phyloP scores from a whole-genome alignment of 495 filamentous ascomycete species.

The Chaetomidium leptoderma region DNA sequence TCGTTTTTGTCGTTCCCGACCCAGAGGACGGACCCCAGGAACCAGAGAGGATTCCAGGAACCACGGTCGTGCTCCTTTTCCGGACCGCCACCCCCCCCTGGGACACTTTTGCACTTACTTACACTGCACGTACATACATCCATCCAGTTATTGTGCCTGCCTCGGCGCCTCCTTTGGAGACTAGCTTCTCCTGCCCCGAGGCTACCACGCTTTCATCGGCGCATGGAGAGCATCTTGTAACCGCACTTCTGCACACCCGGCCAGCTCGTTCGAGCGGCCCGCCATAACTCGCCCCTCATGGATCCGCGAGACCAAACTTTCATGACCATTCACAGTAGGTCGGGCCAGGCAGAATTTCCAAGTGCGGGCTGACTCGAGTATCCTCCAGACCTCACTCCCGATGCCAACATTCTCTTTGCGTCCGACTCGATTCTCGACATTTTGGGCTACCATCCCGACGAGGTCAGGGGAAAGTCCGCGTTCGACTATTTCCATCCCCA shows the following conservation, averaged over 20 bases:
- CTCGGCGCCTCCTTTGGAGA: constrained; percentile 18
- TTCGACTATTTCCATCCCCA: constrained; percentile 87
- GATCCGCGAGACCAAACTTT: constrained; percentile 68
- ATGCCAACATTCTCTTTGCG: constrained; percentile 78
- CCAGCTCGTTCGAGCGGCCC: constrained; percentile 37
- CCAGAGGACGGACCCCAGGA: too few species aligned
- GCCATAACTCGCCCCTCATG: constrained; percentile 51
- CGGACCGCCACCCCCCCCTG: constrained; percentile 9
- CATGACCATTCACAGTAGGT: constrained; percentile 86
- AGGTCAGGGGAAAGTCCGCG: constrained; percentile 70
- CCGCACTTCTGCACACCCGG: constrained; percentile 25
- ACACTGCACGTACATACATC: constrained; percentile 16
- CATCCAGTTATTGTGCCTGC: constrained; percentile 14
- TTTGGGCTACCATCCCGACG: constrained; percentile 70
- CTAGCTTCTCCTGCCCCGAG: constrained; percentile 16
- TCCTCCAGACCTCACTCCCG: constrained; percentile 60
- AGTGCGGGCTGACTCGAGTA: constrained; percentile 8
- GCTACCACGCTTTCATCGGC: constrained; percentile 13
- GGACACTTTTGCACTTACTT: constrained; percentile 15
- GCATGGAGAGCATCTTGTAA: constrained; percentile 35
- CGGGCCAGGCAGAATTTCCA: constrained; percentile 3
- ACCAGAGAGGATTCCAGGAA: neutral
- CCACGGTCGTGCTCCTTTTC: neutral
- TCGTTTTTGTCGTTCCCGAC: constrained; percentile 12
- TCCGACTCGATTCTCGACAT: constrained; percentile 81